phyloP scores from a whole-genome alignment of 2,329 filamentous ascomycete species.

The Scytalidium sp. region DNA sequence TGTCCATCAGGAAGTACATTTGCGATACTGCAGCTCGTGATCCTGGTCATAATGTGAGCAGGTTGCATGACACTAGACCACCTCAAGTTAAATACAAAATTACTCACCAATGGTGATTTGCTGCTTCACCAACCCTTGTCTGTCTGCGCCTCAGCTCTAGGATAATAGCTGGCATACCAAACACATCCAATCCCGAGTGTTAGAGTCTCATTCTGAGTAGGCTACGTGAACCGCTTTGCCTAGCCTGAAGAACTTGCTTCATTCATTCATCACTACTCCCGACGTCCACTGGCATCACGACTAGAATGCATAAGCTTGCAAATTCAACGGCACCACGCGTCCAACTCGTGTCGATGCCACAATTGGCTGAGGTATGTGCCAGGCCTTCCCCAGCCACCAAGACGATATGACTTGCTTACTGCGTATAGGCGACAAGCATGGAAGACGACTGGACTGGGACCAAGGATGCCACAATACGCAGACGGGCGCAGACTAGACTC shows the following conservation, averaged over 20 bases:
- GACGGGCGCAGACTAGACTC: conserved; percentile 41
- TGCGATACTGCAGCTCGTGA: not conserved
- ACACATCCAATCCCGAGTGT: not conserved
- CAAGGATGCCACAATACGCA: conserved; percentile 37
- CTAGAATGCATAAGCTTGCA: conserved; percentile 15
- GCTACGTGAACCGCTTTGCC: not conserved
- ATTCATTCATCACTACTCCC: not conserved
- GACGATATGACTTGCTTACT: conserved; percentile 24
- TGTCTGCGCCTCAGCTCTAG: not conserved
- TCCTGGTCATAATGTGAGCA: conserved; percentile 26
- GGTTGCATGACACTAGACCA: conserved; percentile 32
- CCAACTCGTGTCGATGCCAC: conserved; percentile 31
- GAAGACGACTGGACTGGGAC: conserved; percentile 46
- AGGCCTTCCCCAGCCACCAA: conserved; percentile 8
- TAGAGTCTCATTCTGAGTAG: conserved; percentile 1
- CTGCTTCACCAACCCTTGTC: not conserved
- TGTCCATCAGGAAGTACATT: conserved; percentile 3
- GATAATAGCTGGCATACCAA: not conserved
- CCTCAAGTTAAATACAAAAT: conserved; percentile 3
- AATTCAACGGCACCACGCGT: conserved; percentile 18
- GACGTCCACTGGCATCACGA: conserved; percentile 16
- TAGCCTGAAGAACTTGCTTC: not conserved
- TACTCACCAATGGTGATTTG: not conserved
- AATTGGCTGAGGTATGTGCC: conserved; percentile 35
- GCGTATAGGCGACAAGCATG: conserved; percentile 30